Percentiles rank a stretch among this genome's conserved stretches.
phyloP scores from a whole-genome alignment of 441 rosid genomes.

The Aleurites moluccanus region DNA sequence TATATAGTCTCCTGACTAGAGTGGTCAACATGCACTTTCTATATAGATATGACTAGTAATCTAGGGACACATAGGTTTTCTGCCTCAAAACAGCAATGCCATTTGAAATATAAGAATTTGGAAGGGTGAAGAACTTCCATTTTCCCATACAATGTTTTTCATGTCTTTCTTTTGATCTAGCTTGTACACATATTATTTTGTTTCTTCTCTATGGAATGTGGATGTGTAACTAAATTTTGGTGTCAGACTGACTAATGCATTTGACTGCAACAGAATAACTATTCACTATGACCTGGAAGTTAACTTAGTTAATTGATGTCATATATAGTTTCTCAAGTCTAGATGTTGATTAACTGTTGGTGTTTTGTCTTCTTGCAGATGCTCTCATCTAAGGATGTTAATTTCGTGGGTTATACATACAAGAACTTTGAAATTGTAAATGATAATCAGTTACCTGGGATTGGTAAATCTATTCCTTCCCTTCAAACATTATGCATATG shows the following conservation, averaged over 20 bases:
- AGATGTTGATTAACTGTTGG: background rate
- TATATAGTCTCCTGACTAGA: background rate
- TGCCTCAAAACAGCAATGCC: background rate
- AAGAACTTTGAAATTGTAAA: constrained; percentile 90
- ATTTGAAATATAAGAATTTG: constrained; percentile 1
- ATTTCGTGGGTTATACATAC: constrained; percentile 94
- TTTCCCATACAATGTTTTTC: background rate
- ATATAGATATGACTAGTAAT: background rate
- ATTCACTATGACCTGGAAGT: background rate
- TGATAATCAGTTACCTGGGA: constrained; percentile 78
- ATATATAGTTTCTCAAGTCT: background rate
- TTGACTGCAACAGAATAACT: background rate
- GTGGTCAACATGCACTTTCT: background rate
- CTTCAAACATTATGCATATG: background rate
- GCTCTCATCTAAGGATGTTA: constrained; percentile 93
- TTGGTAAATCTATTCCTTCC: constrained; percentile 45
- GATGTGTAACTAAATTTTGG: background rate
- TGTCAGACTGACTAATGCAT: background rate
- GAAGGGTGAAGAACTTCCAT: background rate
- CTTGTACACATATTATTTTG: background rate
- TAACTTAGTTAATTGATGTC: constrained; percentile 10
- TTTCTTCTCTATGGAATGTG: background rate
- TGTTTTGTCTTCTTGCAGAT: constrained; percentile 50
- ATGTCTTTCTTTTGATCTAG: background rate
- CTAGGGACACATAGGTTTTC: background rate